Evolutionary conservation across 768 basidiomycete species (phyloP), one percentile per base, ranked within the genome.

Genomic region (Termitomyces bulborhizus): DNA sequence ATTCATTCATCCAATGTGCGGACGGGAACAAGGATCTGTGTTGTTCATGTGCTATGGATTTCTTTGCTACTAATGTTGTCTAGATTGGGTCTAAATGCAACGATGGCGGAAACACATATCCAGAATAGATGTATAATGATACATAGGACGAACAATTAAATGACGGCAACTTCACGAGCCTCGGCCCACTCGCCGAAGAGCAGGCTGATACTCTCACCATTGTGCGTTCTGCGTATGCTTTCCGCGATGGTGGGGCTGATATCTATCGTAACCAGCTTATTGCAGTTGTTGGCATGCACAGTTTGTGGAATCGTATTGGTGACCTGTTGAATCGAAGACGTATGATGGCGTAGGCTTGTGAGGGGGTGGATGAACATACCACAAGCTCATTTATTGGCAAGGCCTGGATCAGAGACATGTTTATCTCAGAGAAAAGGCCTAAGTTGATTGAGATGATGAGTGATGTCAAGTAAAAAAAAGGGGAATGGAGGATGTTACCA

Each of bases 231-330:
- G 41, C 97, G 86, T 53, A 99, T 97, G 61, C 91, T 93, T 76
- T 99, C 97, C 5, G 97, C 90, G 60, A 99, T 85, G 37, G 90
- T 92, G 27, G 91, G 83, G 65, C 86, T 90, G 64, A 98, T 82
- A 71, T 99, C 97, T 63, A 99, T 83, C 7, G 88, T 86, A 62
- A 88, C 82, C 52, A 99, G 77, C 69, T 97, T 98, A 34, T 81
- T 75, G 64, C 85, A 86, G 32, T 68, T 65, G 3, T 62, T 71
- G 62, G 80, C 74, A 61, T 93, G 86, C 52, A 84, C 76, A 46
- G 67, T 78, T 76, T 97, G 94, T 16, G 93, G 93, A 56, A 96
- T 86, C 13, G 95, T 92, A 72, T 99, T 99, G 46, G 97, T 97
- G 37, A 98, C 93, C 86, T 93, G 63, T 13, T 40, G 18, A 37